phyloP scores from a whole-genome alignment of 352 stramenopile genomes.

The Pythium guiyangense region DNA sequence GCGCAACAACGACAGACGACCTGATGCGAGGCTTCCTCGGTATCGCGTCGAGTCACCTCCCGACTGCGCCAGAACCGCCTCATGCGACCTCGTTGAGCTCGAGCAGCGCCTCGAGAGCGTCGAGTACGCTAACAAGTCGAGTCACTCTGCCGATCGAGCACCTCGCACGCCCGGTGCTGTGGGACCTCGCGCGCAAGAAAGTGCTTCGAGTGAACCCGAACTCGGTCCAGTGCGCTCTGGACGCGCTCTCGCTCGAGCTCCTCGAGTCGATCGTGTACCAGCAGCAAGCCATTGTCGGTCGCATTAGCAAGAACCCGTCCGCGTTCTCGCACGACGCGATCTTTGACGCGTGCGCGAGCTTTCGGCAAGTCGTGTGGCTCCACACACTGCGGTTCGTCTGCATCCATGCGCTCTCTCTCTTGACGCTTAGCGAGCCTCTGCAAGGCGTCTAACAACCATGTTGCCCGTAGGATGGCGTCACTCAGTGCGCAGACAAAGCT shows the following conservation, averaged over 20 bases:
- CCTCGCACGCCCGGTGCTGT: constrained; percentile 33
- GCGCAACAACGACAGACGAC: constrained; percentile 10
- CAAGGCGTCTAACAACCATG: background rate
- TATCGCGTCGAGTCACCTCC: background rate
- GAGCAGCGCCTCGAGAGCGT: no score
- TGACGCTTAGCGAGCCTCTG: background rate
- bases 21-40: constrained; percentile 11
- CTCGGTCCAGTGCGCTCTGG: constrained; percentile 21
- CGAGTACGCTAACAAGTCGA: no score
- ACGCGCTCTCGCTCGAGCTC: constrained; percentile 31
- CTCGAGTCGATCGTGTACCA: constrained; percentile 45
- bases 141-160: constrained; percentile 15
- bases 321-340: constrained; percentile 36
- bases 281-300: constrained; percentile 32
- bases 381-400: constrained; percentile 49
- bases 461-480: constrained; percentile 15
- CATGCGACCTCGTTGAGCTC: constrained; percentile 1
- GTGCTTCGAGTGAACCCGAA: constrained; percentile 25
- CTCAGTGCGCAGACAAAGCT: constrained; percentile 7
- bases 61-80: background rate
- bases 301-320: constrained; percentile 44
- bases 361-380: constrained; percentile 57
- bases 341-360: constrained; percentile 43
- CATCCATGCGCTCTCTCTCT: background rate
- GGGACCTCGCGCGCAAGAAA: constrained; percentile 45